Percentiles rank a stretch among this genome's conserved stretches.
Evolutionary conservation across 1,284 basidiomycete species (phyloP).

Genomic region (Trichosporon inkin): DNA sequence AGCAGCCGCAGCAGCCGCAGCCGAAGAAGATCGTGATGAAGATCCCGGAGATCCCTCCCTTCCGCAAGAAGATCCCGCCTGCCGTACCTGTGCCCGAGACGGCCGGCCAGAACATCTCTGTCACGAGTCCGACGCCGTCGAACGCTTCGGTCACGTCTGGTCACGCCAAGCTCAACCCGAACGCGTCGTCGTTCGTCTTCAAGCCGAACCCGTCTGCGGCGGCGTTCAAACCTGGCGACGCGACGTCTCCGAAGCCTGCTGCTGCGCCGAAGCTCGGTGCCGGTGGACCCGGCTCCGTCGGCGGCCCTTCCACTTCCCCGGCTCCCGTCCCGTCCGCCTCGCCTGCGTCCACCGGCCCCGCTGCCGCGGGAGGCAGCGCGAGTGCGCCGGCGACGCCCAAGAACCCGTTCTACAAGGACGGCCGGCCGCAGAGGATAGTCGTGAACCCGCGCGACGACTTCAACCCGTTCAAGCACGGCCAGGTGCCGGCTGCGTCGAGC

Average conservation of each 20-base stretch:
- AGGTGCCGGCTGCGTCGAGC: conserved; percentile 64
- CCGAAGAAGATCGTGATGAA: conserved; percentile 51
- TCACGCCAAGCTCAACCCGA: conserved; percentile 64
- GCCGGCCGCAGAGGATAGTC: conserved; percentile 65
- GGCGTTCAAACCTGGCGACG: conserved; percentile 50
- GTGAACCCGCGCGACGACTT: conserved; percentile 89
- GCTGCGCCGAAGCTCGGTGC: background rate
- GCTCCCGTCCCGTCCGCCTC: conserved; percentile 24
- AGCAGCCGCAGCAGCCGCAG: conserved; percentile 10
- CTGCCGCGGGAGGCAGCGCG: conserved; percentile 6
- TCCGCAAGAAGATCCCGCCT: conserved; percentile 55
- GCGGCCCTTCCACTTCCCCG: background rate
- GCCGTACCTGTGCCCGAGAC: conserved; percentile 41
- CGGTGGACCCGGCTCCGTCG: background rate
- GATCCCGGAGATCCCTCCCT: conserved; percentile 88
- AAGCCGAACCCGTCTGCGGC: conserved; percentile 57
- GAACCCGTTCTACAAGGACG: conserved; percentile 84
- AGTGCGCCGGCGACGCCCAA: conserved; percentile 20
- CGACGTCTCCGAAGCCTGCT: conserved; percentile 2
- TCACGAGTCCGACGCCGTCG: conserved; percentile 53
- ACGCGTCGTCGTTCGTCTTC: conserved; percentile 63
- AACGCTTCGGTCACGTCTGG: conserved; percentile 30
- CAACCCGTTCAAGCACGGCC: conserved; percentile 72
- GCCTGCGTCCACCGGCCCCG: conserved; percentile 23
- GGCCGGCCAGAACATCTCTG: conserved; percentile 35